Base-by-base conservation (phyloP, 108 stramenopile species). In the Nitzschia palea region DNA sequence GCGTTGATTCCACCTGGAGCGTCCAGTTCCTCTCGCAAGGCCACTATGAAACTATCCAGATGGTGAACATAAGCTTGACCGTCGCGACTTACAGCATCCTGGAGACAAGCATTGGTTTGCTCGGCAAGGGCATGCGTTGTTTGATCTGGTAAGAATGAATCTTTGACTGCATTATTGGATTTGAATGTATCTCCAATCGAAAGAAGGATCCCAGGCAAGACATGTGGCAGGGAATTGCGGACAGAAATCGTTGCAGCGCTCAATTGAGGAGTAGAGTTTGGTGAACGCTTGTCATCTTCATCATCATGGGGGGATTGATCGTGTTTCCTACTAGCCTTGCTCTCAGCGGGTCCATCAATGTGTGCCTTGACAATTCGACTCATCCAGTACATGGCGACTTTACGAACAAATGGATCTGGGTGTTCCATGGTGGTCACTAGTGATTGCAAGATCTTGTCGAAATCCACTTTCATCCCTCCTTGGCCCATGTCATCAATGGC, bases 371-470 rank as follows among this genome's bases (percentile, higher is more conserved):
- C 86, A 55, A 94, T 94, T 15, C 88, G 80, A 32, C 75, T 83
- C 81, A 91, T 89, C 90, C 93, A 94, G 53, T 89, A 90, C 90
- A 94, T 91, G 57, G 93, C 93, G 6, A 94, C 89, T 73, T 94
- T 94, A 45, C 93, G 76, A 14, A 94, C 93, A 66, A 91, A 91
- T 0, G 93, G 93, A 81, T 94, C 87, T 18, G 93, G 93, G 68
- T 91, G 90, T 65, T 91, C 93, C 90, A 94, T 88, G 3, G 90
- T 90, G 8, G 87, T 80, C 14, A 91, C 90, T 30, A 94, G 70
- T 30, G 80, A 77, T 64, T 94, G 90, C 23, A 94, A 53, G 59
- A 94, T 86, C 58, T 94, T 91, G 69, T 94, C 93, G 65, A 91
- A 91, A 58, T 94, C 88, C 45, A 94, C 85, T 56, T 79, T 82